Evolutionary conservation across 2,329 filamentous ascomycete genomes (phyloP), one percentile per base, ranked within the genome.

Genomic region (Ceratocystis alfenasii): DNA sequence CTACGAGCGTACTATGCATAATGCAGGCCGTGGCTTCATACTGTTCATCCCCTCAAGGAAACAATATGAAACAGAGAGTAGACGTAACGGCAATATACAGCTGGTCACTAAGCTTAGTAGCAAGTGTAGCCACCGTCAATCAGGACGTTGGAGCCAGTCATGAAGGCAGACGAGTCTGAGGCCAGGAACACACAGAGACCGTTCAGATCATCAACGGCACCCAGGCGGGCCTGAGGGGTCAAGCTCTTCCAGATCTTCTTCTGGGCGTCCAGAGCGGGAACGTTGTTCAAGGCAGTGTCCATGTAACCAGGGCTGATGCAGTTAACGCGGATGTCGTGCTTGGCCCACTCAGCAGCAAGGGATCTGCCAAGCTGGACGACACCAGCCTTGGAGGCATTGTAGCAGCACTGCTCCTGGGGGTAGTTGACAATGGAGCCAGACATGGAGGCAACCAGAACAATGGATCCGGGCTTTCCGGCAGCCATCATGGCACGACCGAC

Each of bases 261-360:
- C 80, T 90, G 87, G 61, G 86, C 87, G 69, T 91, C 87, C 22
- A 91, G 84, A 48, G 86, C 86, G 25, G 87, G 87, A 6, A 89
- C 87, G 68, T 86, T 85, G 82, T 90, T 92, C 69, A 90, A 80
- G 4, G 86, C 87, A 4, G 89, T 94, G 78, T 92, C 88, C 86
- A 93, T 92, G 79, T 93, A 93, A 36, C 89, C 89, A 22, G 89
- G 89, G 5, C 86, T 89, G 76, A 93, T 90, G 75, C 84, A 87
- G 81, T 94, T 94, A 72, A 92, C 88, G 46, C 89, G 86, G 73
- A 93, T 90, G 71, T 82, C 81, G 76, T 90, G 82, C 77, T 89
- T 87, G 72, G 89, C 87, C 89, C 89, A 93, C 77, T 94, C 89
- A 65, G 88, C 88, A 55, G 88, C 89, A 28, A 94, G 83, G 2